A percentile compares a stretch with the other conserved stretches of the same genome.
Conservation (phyloP, 345 rosid species). For the Hypericum androsaemum region DNA sequence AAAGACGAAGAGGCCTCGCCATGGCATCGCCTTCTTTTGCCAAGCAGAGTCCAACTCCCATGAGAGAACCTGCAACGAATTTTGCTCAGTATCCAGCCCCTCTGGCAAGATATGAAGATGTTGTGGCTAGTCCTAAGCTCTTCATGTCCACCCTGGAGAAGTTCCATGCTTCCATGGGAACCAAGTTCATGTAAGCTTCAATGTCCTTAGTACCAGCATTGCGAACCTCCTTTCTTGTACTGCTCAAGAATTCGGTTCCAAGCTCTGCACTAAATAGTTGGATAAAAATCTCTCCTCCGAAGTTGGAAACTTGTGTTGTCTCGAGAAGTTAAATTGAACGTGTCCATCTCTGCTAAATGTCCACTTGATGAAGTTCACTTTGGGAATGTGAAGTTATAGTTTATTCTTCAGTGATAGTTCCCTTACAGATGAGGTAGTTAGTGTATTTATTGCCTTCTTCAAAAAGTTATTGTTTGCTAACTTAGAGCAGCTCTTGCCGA, state of each 20-base stretch:
- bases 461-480: too few species aligned
- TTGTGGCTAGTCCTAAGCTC: constrained; percentile 43
- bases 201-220: not conserved
- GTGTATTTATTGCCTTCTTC: too few species aligned
- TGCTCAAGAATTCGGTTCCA: too few species aligned
- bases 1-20: constrained; percentile 1
- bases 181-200: constrained; percentile 75
- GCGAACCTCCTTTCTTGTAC: too few species aligned
- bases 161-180: constrained; percentile 68
- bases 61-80: constrained; percentile 34
- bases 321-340: not conserved
- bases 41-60: constrained; percentile 42
- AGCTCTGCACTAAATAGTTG: too few species aligned
- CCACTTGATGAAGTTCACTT: not conserved
- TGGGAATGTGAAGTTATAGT: too few species aligned
- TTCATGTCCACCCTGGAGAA: constrained; percentile 71
- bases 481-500: too few species aligned
- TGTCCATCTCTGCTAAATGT: too few species aligned
- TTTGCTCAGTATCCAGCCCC: constrained; percentile 45
- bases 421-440: too few species aligned
- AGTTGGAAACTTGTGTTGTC: too few species aligned
- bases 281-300: too few species aligned
- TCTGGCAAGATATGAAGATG: constrained; percentile 61
- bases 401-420: too few species aligned
- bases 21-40: constrained; percentile 87